Base-by-base conservation (phyloP, 2,329 filamentous ascomycete genomes). In the Septoria linicola region DNA sequence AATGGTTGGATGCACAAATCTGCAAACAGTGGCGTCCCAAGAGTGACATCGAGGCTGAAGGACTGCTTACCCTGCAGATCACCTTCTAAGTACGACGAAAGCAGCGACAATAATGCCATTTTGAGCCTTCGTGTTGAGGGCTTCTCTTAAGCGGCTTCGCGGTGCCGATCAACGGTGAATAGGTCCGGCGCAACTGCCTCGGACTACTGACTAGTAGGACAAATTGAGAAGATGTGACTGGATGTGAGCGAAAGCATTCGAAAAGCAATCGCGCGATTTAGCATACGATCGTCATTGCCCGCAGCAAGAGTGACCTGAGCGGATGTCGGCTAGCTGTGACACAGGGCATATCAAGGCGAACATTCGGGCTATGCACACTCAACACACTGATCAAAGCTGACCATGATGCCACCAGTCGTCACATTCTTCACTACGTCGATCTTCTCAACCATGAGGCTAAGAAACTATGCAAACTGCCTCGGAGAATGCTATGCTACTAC, bases 401-500 rank as follows among this genome's bases (percentile, higher is more conserved):
- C 42, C 19, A 45, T 45, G 42, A 45, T 45, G 31, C 11, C 16
- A n/a, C 16, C 8, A n/a, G 23, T 45, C 42, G 42, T 45, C 42
- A 45, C 42, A 17, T 21, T 27, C 23, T 27, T 35, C 42, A 35
- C 30, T 34, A 13, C 14, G 17, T 13, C 25, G 19, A 21, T 14
- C n/a, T 25, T 16, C 32, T 35, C 30, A 16, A 8, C 20, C 32
- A 17, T 2, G 13, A 39, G 35, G 35, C 35, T 39, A 39, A 16
- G 30, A 19, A 36, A 27, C 17, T 23, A 14, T 32, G 30, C 42
- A 19, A 45, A 35, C 27, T 45, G 42, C 42, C 42, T 45, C 42
- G 42, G 42, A 45, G 19, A 45, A 45, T 45, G 31, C 42, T 36
- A 16, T 36, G 35, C 17, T 19, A 21, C 20, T 10, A 3, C 13